Evolutionary conservation across 1,284 basidiomycete genomes (phyloP).

Genomic region (Dichomitus squalens): DNA sequence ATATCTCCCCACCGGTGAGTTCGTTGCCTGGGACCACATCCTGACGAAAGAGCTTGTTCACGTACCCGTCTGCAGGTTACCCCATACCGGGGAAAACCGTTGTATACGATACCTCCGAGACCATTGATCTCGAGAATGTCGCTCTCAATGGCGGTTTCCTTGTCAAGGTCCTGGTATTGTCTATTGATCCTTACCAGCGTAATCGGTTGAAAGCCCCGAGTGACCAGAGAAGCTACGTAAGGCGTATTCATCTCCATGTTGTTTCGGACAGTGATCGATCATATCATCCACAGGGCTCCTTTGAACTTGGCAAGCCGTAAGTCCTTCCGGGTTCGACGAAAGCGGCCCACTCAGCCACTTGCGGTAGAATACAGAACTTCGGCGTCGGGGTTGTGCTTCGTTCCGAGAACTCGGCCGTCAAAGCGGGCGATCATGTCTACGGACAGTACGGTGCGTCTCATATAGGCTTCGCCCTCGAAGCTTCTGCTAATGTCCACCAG

Average conservation of each 20-base stretch:
- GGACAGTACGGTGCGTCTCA: constrained; percentile 32
- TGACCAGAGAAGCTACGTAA: background rate
- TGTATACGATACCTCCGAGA: constrained; percentile 45
- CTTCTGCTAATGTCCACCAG: too few species aligned
- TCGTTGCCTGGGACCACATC: too few species aligned
- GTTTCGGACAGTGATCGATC: too few species aligned
- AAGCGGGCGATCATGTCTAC: constrained; percentile 47
- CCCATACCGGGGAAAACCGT: constrained; percentile 49
- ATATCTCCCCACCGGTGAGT: constrained; percentile 11
- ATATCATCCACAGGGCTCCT: constrained; percentile 33
- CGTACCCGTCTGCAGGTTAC: too few species aligned
- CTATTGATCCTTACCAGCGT: constrained; percentile 52
- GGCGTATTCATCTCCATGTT: background rate
- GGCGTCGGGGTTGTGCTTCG: constrained; percentile 48
- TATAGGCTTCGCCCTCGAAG: too few species aligned
- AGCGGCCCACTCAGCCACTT: background rate
- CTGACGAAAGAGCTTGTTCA: too few species aligned
- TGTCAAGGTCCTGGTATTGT: constrained; percentile 48
- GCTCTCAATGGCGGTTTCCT: constrained; percentile 55
- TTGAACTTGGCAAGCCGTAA: constrained; percentile 44
- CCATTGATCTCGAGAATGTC: constrained; percentile 52
- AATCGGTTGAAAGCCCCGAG: constrained; percentile 36
- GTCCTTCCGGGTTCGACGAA: constrained; percentile 11
- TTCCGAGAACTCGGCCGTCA: constrained; percentile 41
- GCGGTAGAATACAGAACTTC: constrained; percentile 17